Conservation (phyloP, 2,329 filamentous ascomycete genomes). For the Pyrenophora tritici-repentis region DNA sequence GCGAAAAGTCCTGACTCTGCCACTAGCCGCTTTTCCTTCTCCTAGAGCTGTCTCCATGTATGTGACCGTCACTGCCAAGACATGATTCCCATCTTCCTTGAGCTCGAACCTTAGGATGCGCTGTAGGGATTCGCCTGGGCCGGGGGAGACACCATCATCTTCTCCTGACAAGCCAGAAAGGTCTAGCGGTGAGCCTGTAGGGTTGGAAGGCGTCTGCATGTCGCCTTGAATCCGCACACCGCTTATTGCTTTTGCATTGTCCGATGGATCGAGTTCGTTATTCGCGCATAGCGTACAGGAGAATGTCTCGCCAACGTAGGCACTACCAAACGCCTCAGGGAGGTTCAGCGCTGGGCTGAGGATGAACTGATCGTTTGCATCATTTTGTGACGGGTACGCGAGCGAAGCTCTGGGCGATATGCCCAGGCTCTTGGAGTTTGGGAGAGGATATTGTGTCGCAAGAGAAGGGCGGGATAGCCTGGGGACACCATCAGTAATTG, state of each 20-base stretch:
- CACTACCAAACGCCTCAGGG: slow-evolving; percentile 87
- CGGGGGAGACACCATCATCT: slow-evolving; percentile 48
- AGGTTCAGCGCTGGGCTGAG: slow-evolving; percentile 73
- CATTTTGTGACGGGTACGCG: slow-evolving; percentile 65
- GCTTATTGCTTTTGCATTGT: slow-evolving; percentile 60
- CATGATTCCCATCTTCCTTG: slow-evolving; percentile 92
- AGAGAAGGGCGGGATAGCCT: slow-evolving; percentile 84
- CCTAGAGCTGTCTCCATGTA: slow-evolving; percentile 83
- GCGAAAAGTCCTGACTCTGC: slow-evolving; percentile 80
- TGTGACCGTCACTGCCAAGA: slow-evolving; percentile 88
- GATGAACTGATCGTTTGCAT: slow-evolving; percentile 59
- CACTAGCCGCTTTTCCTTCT: slow-evolving; percentile 55
- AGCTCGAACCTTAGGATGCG: slow-evolving; percentile 83
- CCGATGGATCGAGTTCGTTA: slow-evolving; percentile 67
- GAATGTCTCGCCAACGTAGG: slow-evolving; percentile 95
- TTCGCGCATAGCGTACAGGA: slow-evolving; percentile 95
- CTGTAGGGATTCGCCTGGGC: slow-evolving; percentile 72
- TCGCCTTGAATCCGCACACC: slow-evolving; percentile 85
- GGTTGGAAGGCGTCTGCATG: slow-evolving; percentile 88
- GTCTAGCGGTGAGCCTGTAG: slow-evolving; percentile 64
- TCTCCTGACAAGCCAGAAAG: slow-evolving; percentile 54
- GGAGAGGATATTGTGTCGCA: slow-evolving; percentile 69
- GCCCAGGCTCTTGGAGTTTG: slow-evolving; percentile 58
- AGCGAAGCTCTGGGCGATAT: slow-evolving; percentile 66
- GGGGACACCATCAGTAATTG: neutral